Evolutionary conservation across 202 grass and related monocot genomes (phyloP), one percentile per base, ranked within the genome.

Genomic region (Schoenoplectus tabernaemontani): DNA sequence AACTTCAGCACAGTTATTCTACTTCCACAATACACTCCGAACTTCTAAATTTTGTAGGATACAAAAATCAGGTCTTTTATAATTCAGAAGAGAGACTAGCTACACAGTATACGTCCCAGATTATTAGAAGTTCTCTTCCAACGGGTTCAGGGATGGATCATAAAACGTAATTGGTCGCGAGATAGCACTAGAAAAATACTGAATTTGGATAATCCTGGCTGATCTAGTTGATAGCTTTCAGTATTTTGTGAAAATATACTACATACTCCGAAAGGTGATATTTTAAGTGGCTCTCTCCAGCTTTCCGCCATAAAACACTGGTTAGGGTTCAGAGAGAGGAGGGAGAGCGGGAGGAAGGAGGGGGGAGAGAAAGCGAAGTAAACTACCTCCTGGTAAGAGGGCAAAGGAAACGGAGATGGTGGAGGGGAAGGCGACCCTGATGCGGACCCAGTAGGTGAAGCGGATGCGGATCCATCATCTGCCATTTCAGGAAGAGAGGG

Each of bases 401-500:
- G 77, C 23, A 63, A 0, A 30, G 37, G 59, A 79, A 58, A 46
- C 38, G 77, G 59, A 51, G 77, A 46, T 46, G 77, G 57, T n/a
- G 58, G 20, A 16, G 77, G 57, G 16, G 75, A 78, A 24, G 51
- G 30, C 38, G 77, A 64, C 4, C 13, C 12, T 3, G 77, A 79
- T 44, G 26, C 34, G 39, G 80, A 82, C 60, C 33, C 54, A 72
- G 67, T 82, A 36, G 80, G 67, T 38, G 80, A 59, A 73, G 50
- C 67, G 63, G 77, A 79, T 80, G 58, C 9, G 54, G 75, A 78
- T 60, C 75, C 75, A 59, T 61, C 65, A 41, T 71, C 80, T 42
- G 80, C 80, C 80, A 82, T 82, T 72, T 75, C 3, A 74, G 62
- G 54, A 36, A 69, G 33, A 81, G 58, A 80, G n/a, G 12, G 19